phyloP scores from a whole-genome alignment of 2,329 filamentous ascomycete genomes.

The Penicillium psychrosexuale region DNA sequence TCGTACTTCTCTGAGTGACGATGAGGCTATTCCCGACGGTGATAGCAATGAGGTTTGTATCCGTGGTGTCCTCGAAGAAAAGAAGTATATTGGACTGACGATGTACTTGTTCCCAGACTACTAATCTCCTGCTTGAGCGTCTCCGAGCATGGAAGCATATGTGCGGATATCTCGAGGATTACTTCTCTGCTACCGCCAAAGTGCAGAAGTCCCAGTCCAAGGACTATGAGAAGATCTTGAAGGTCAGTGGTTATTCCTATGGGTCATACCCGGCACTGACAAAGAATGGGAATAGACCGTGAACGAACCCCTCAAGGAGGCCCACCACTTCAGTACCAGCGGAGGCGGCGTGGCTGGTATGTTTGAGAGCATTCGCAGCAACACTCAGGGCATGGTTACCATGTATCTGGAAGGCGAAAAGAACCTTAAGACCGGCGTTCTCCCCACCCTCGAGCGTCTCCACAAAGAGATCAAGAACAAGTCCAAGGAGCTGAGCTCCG shows the following conservation, averaged over 20 bases:
- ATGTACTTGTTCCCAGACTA: conserved; percentile 52
- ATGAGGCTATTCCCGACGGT: conserved; percentile 41
- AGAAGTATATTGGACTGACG: conserved; percentile 2
- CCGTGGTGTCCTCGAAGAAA: neutral
- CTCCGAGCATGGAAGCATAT: conserved; percentile 96
- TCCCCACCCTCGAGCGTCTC: conserved; percentile 84
- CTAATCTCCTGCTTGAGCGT: conserved; percentile 79
- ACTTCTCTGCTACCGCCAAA: conserved; percentile 80
- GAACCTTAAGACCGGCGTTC: conserved; percentile 77
- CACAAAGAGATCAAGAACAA: conserved; percentile 98
- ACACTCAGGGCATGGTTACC: conserved; percentile 75
- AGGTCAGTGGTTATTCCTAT: conserved; percentile 52
- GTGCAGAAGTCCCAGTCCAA: conserved; percentile 80
- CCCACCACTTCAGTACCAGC: conserved; percentile 87
- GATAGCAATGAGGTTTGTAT: conserved; percentile 43
- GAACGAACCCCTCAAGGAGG: conserved; percentile 78
- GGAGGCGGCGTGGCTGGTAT: conserved; percentile 83
- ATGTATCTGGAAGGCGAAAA: conserved; percentile 89
- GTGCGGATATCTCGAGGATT: conserved; percentile 86
- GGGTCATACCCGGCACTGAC: neutral
- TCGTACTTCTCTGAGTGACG: conserved; percentile 38
- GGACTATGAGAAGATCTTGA: conserved; percentile 92
- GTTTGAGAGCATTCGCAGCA: conserved; percentile 90
- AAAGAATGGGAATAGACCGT: conserved; percentile 59
- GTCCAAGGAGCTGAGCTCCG: conserved; percentile 78